Evolutionary conservation across 2,329 filamentous ascomycete species (phyloP).

Genomic region (Trichoderma sp.): DNA sequence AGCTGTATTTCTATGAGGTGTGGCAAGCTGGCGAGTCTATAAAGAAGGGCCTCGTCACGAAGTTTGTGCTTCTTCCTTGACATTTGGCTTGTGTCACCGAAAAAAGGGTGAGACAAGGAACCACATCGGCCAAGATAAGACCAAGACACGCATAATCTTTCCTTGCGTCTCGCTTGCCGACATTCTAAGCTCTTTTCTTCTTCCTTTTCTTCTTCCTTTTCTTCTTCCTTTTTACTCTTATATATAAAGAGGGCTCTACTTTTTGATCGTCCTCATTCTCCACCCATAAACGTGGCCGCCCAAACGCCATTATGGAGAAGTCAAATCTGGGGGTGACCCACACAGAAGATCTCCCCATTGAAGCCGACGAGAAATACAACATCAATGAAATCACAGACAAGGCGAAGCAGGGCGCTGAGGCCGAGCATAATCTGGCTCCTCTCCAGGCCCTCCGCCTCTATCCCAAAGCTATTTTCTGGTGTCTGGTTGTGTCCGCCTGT

Average conservation of each 20-base stretch:
- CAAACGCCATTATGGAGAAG: slow-evolving; percentile 18
- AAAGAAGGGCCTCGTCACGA: slow-evolving; percentile 29
- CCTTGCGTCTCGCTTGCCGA: background rate
- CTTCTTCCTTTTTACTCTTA: background rate
- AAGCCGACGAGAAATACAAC: slow-evolving; percentile 4
- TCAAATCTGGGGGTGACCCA: slow-evolving; percentile 2
- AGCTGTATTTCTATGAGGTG: background rate
- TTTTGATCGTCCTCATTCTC: background rate
- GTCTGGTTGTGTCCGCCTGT: slow-evolving; percentile 39
- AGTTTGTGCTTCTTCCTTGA: slow-evolving; percentile 1
- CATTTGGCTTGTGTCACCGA: background rate
- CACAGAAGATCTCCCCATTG: slow-evolving; percentile 16
- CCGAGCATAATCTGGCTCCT: slow-evolving; percentile 25
- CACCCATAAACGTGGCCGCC: background rate
- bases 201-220: background rate
- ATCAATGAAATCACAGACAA: slow-evolving; percentile 13
- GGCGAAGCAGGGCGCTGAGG: slow-evolving; percentile 17
- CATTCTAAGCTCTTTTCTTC: background rate
- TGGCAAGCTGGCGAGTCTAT: slow-evolving; percentile 4
- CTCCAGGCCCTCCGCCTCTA: slow-evolving; percentile 35
- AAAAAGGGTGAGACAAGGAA: slow-evolving; percentile 1
- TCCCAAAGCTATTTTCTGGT: slow-evolving; percentile 43
- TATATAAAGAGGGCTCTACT: background rate
- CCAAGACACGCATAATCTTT: background rate
- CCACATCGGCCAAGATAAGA: background rate